Conservation (phyloP, 2,329 filamentous ascomycete genomes). For the Hypoxylon rubiginosum region DNA sequence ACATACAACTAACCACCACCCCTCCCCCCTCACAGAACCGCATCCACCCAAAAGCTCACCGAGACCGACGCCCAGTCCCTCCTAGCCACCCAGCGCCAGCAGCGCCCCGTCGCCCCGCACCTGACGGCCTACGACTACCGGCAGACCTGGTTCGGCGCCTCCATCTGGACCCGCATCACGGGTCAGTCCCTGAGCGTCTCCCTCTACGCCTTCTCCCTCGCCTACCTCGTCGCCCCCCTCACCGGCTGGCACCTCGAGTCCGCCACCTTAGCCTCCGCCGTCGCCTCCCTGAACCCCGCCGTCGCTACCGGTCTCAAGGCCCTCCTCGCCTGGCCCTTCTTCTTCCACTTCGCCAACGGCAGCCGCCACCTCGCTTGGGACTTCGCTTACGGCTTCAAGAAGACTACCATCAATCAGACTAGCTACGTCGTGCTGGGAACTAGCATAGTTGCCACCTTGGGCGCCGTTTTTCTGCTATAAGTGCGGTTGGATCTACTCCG, state of each 20-base stretch:
- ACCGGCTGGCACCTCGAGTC: conserved; percentile 75
- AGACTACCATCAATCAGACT: conserved; percentile 60
- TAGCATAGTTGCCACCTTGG: conserved; percentile 60
- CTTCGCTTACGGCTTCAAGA: conserved; percentile 64
- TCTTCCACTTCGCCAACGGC: conserved; percentile 70
- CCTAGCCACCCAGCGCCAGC: conserved; percentile 83
- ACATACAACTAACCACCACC: conserved; percentile 12
- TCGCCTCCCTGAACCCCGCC: conserved; percentile 70
- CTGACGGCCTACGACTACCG: conserved; percentile 87
- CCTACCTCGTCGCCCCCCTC: conserved; percentile 84
- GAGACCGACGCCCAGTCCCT: conserved; percentile 69
- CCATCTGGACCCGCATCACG: conserved; percentile 85
- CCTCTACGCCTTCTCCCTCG: conserved; percentile 83
- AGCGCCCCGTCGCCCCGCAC: conserved; percentile 87
- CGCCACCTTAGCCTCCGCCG: conserved; percentile 70
- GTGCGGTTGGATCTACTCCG: background rate
- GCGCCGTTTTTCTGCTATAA: conserved; percentile 64
- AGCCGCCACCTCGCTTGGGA: conserved; percentile 69
- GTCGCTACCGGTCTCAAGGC: conserved; percentile 71
- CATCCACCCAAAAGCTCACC: conserved; percentile 70
- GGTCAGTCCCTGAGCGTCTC: conserved; percentile 77
- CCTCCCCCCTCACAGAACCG: conserved; percentile 58
- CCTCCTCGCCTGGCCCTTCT: conserved; percentile 69
- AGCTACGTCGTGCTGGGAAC: conserved; percentile 64
- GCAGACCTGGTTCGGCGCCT: conserved; percentile 85